These are phyloP conservation scores for Podaxis sp. DNA, from an alignment of 768 basidiomycete species.

Conservation along the genomic window DNA sequence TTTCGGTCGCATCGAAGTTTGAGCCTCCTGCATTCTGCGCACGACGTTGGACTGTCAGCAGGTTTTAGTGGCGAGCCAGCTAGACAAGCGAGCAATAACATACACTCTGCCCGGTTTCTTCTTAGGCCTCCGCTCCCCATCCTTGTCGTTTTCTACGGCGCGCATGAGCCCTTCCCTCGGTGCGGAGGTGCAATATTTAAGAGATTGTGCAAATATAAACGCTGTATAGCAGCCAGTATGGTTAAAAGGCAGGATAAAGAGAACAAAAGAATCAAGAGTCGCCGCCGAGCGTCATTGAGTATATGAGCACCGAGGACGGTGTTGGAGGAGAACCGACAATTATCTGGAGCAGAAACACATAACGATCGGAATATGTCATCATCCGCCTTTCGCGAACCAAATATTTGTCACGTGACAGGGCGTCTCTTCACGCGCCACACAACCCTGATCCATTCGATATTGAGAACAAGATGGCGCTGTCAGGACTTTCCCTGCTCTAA, in stretches of 20 bases:
- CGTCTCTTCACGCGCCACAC: too few species aligned
- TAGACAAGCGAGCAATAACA: conserved; percentile 15
- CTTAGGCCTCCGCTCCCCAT: conserved; percentile 23
- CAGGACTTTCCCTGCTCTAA: neutral
- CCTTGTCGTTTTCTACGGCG: conserved; percentile 21
- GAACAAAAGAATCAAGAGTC: neutral
- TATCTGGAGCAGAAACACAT: conserved; percentile 10
- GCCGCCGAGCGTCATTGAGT: conserved; percentile 2
- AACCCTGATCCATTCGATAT: too few species aligned
- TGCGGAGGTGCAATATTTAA: neutral
- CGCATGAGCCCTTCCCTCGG: conserved; percentile 20
- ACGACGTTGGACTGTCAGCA: conserved; percentile 50
- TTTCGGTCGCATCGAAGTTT: conserved; percentile 68
- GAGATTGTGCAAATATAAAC: neutral
- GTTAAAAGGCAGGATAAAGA: neutral
- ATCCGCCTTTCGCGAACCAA: conserved; percentile 13
- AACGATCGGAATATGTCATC: conserved; percentile 21
- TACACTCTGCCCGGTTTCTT: conserved; percentile 32
- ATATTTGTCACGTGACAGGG: neutral
- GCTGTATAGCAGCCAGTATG: conserved; percentile 4
- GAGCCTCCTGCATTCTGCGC: conserved; percentile 54
- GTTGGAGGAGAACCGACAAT: conserved; percentile 16
- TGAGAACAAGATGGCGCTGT: neutral
- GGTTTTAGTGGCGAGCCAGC: conserved; percentile 19
- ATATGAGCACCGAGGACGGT: conserved; percentile 15